Evolutionary conservation across 345 rosid species (phyloP).

Genomic region (Linum usitatissimum): DNA sequence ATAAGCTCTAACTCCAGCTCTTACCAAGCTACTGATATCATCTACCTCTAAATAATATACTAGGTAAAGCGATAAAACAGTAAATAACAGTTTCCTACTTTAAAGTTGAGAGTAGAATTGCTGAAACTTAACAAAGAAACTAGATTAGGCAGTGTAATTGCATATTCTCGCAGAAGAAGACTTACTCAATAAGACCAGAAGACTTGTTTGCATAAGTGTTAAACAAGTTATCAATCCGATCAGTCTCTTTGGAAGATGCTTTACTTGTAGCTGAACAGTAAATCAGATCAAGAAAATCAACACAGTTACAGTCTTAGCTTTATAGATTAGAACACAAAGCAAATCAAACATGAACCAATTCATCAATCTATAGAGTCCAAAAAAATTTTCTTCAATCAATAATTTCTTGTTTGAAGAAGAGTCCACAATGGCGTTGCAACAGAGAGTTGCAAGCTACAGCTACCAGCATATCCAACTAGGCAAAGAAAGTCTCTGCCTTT

Average conservation of each 20-base stretch:
- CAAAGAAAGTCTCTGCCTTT: not conserved
- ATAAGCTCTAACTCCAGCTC: not conserved
- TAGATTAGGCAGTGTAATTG: not conserved
- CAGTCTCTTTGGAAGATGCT: conserved; percentile 88
- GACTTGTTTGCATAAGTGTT: conserved; percentile 55
- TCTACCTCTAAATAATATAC: no score
- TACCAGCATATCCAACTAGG: not conserved
- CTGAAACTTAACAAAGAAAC: not conserved
- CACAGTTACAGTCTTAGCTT: not conserved
- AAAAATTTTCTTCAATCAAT: not conserved
- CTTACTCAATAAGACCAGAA: conserved; percentile 85
- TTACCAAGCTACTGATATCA: not conserved
- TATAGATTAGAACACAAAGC: not conserved
- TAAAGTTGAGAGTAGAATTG: not conserved
- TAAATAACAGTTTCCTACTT: not conserved
- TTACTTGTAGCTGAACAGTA: conserved; percentile 57
- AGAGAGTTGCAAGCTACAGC: not conserved
- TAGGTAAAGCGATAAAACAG: no score
- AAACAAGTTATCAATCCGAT: conserved; percentile 71
- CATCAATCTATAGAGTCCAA: not conserved
- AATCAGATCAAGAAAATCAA: not conserved
- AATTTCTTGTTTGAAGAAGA: not conserved
- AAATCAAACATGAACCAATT: not conserved
- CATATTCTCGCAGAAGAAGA: conserved; percentile 11
- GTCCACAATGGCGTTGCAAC: not conserved